Conservation (phyloP, 2,329 filamentous ascomycete genomes). For the Neospermospora avenae region DNA sequence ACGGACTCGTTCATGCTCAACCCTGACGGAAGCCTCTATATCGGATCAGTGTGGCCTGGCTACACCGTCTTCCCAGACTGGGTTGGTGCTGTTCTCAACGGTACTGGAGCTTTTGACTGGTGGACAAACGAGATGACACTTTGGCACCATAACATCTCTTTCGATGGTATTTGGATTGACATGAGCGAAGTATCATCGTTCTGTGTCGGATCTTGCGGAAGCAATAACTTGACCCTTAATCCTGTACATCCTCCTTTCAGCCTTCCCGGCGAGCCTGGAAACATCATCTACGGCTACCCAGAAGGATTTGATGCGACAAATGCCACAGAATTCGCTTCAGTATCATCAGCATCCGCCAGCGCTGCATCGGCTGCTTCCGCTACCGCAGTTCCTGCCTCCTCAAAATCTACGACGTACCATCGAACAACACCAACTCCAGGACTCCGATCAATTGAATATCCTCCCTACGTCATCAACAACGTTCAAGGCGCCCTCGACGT, state of each 20-base stretch:
- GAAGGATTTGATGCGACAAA: conserved; percentile 70
- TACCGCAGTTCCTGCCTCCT: conserved; percentile 31
- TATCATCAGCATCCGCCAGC: conserved; percentile 50
- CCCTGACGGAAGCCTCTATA: conserved; percentile 53
- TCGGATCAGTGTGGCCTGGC: conserved; percentile 72
- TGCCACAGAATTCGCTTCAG: conserved; percentile 61
- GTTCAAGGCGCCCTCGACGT: conserved; percentile 69
- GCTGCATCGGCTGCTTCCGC: conserved; percentile 42
- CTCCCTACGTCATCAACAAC: conserved; percentile 75
- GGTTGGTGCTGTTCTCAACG: conserved; percentile 57
- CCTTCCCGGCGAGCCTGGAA: conserved; percentile 62
- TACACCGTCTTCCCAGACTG: conserved; percentile 69
- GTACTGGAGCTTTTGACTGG: conserved; percentile 61
- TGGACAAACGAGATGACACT: conserved; percentile 61
- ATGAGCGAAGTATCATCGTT: conserved; percentile 61
- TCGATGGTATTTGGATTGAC: conserved; percentile 55
- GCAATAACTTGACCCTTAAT: conserved; percentile 60
- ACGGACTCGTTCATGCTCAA: conserved; percentile 54
- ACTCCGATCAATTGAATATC: conserved; percentile 65
- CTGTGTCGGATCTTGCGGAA: conserved; percentile 71
- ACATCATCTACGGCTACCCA: conserved; percentile 58
- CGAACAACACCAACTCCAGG: conserved; percentile 60
- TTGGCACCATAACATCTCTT: conserved; percentile 52
- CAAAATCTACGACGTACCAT: conserved; percentile 44
- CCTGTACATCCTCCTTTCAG: conserved; percentile 64